These are phyloP conservation scores for Eucalyptus tenuipes DNA, from an alignment of 345 rosid species.

Conservation along the genomic window DNA sequence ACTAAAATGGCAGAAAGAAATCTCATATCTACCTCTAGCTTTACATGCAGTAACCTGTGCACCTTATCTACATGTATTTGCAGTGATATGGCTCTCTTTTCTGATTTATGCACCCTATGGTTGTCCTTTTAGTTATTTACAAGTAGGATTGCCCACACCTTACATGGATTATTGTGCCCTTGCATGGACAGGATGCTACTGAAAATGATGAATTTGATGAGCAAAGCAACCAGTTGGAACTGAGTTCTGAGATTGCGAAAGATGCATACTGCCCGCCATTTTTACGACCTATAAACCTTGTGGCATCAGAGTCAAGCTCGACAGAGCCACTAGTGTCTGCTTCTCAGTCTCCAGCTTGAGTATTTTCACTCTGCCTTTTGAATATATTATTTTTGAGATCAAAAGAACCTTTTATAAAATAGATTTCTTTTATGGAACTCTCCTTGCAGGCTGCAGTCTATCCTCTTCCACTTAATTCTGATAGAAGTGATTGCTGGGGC, in stretches of 20 bases:
- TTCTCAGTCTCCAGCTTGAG: neutral
- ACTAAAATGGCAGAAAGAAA: neutral
- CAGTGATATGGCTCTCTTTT: neutral
- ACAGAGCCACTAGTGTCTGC: conserved; percentile 29
- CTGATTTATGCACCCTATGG: neutral
- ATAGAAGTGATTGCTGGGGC: neutral
- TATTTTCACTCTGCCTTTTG: neutral
- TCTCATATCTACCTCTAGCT: neutral
- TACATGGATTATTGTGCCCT: neutral
- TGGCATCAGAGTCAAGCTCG: conserved; percentile 17
- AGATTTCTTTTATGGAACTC: neutral
- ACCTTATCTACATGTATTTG: neutral
- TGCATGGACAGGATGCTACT: conserved; percentile 43
- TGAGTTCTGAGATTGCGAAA: conserved; percentile 28
- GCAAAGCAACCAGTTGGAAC: conserved; percentile 32
- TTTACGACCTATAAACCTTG: conserved; percentile 21
- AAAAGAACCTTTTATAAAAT: neutral
- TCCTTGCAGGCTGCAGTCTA: neutral
- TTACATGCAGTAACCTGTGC: neutral
- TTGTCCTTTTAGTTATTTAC: neutral
- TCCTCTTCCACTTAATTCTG: neutral
- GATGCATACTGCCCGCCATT: conserved; percentile 47
- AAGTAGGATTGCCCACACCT: neutral
- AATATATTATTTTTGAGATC: neutral
- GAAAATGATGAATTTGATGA: conserved; percentile 64